Conservation (phyloP, 208 protist species). For the Wallacemonas rigidus region DNA sequence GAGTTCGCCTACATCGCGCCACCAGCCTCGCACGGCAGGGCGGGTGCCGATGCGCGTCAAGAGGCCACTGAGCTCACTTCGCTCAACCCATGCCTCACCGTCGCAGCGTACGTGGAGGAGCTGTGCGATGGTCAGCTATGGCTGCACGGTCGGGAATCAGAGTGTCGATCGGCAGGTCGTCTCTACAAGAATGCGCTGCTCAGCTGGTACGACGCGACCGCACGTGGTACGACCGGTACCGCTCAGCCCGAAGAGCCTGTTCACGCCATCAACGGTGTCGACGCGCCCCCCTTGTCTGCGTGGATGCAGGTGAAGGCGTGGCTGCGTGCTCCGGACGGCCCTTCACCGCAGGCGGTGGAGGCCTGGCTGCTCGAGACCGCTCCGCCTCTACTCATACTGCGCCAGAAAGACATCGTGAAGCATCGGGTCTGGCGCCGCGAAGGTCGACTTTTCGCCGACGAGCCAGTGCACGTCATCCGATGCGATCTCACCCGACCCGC, state of each 20-base stretch:
- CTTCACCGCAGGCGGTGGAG: background rate
- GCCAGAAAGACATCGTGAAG: constrained; percentile 75
- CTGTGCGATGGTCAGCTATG: constrained; percentile 57
- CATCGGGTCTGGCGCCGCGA: constrained; percentile 94
- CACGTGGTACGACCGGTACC: too few relatives aligned
- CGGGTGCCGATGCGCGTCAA: too few relatives aligned
- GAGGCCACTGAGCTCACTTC: constrained; percentile 19
- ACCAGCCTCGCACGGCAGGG: background rate
- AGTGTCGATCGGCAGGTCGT: constrained; percentile 57
- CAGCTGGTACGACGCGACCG: background rate
- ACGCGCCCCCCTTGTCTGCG: too few relatives aligned
- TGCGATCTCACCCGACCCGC: constrained; percentile 28
- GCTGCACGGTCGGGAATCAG: constrained; percentile 69
- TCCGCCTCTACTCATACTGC: constrained; percentile 48
- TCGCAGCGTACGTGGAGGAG: constrained; percentile 77
- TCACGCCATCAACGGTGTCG: too few relatives aligned
- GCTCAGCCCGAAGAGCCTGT: too few relatives aligned
- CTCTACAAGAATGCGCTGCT: constrained; percentile 42
- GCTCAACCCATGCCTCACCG: constrained; percentile 45
- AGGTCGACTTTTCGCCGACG: constrained; percentile 80
- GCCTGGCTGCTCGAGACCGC: background rate
- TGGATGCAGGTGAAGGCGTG: constrained; percentile 5
- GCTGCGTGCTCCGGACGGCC: background rate
- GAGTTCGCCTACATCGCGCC: constrained; percentile 88
- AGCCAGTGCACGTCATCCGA: constrained; percentile 50